These are phyloP conservation scores for Cylindrotheca fusiformis DNA, from an alignment of 108 stramenopile species.

Conservation along the genomic window DNA sequence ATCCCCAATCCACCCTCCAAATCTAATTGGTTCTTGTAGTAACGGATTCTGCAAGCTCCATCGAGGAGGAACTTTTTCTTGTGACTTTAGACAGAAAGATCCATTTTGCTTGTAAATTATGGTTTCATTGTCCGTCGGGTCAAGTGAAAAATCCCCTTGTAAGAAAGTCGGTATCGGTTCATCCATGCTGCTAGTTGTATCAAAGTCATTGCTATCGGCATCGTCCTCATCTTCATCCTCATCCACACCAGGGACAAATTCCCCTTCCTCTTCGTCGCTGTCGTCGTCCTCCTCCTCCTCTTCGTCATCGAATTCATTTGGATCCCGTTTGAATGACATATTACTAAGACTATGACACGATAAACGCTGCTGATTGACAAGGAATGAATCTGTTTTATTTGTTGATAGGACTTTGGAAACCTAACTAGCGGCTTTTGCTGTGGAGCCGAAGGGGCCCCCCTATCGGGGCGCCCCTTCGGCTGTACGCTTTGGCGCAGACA, in stretches of 20 bases:
- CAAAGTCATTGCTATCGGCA: constrained; percentile 15
- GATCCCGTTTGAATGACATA: too few species aligned
- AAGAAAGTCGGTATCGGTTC: constrained; percentile 17
- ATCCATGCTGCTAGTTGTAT: constrained; percentile 4
- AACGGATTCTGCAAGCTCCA: constrained; percentile 5
- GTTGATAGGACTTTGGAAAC: too few species aligned
- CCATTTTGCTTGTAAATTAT: constrained; percentile 2
- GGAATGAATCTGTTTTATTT: too few species aligned
- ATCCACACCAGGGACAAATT: constrained; percentile 18
- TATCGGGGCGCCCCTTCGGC: too few species aligned
- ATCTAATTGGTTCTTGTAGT: constrained; percentile 6
- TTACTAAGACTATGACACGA: too few species aligned
- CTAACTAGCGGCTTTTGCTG: too few species aligned
- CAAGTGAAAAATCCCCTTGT: constrained; percentile 18
- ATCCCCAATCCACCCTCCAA: constrained; percentile 22
- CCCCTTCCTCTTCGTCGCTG: constrained; percentile 23
- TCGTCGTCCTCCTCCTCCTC: constrained; percentile 19
- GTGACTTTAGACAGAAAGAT: constrained; percentile 4
- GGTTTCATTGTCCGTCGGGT: constrained; percentile 1
- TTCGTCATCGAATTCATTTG: constrained; percentile 11
- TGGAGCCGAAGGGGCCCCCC: too few species aligned
- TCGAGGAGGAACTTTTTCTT: neutral
- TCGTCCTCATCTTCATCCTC: constrained; percentile 22
- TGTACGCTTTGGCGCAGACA: too few species aligned
- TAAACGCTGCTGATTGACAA: too few species aligned